A percentile compares a stretch with the other conserved stretches of the same genome.
Evolutionary conservation across 2,329 filamentous ascomycete species (phyloP).

Genomic region (Aspergillus ustus): DNA sequence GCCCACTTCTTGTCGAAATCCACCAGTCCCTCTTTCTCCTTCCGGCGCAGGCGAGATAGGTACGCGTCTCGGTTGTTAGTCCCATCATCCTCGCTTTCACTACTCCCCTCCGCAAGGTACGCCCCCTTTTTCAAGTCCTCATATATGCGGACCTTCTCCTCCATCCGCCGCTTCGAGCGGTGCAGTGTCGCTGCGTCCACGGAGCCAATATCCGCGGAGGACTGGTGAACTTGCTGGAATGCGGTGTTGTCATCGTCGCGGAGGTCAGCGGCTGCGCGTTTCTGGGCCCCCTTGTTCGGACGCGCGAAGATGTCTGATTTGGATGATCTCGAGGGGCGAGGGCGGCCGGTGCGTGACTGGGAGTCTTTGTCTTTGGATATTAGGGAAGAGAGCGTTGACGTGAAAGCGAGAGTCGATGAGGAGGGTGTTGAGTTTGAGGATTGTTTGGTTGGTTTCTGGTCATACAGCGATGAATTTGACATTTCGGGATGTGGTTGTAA

Average conservation of each 20-base stretch:
- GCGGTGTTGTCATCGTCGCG: constrained; percentile 60
- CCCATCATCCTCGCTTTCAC: constrained; percentile 41
- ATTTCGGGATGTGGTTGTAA: constrained; percentile 5
- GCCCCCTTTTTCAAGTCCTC: constrained; percentile 90
- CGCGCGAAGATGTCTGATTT: constrained; percentile 73
- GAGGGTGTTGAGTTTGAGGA: constrained; percentile 58
- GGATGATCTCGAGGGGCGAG: constrained; percentile 50
- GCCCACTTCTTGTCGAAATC: constrained; percentile 98
- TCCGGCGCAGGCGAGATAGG: constrained; percentile 64
- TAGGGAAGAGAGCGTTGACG: constrained; percentile 82
- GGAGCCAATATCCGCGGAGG: constrained; percentile 61
- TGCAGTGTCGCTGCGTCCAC: constrained; percentile 63
- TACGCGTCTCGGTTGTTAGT: constrained; percentile 41
- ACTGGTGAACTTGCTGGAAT: constrained; percentile 66
- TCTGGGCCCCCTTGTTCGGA: constrained; percentile 66
- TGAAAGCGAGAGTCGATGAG: constrained; percentile 79
- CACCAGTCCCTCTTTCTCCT: constrained; percentile 64
- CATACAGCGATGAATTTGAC: constrained; percentile 65
- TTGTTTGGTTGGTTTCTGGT: constrained; percentile 70
- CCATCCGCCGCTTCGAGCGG: constrained; percentile 79
- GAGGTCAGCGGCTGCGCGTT: constrained; percentile 64
- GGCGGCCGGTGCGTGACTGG: constrained; percentile 48
- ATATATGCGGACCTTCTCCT: constrained; percentile 88
- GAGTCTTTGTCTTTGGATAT: constrained; percentile 59
- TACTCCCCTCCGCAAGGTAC: constrained; percentile 58